These are phyloP conservation scores for Fraxinus floribunda DNA, from an alignment of 305 asterid genomes.

Conservation along the genomic window DNA sequence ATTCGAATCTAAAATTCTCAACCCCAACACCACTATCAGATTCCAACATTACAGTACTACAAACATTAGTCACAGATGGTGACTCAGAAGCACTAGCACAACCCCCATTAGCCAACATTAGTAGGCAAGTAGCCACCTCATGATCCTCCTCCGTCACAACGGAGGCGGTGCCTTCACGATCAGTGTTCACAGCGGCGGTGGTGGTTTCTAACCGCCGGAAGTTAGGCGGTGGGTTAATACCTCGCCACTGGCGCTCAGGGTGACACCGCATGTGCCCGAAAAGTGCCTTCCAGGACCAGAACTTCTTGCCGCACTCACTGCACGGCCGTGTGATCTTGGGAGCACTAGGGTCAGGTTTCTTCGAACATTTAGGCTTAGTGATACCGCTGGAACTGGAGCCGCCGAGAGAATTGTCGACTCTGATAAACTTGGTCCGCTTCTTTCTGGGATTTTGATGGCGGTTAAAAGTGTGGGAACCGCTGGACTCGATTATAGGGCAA, in stretches of 20 bases:
- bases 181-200: background rate
- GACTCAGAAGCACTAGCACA: background rate
- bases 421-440: constrained; percentile 46
- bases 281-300: constrained; percentile 88
- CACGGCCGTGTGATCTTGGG: constrained; percentile 77
- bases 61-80: constrained; percentile 14
- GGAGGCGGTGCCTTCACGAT: constrained; percentile 6
- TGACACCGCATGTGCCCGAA: constrained; percentile 99
- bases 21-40: background rate
- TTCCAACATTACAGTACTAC: constrained; percentile 21
- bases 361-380: constrained; percentile 29
- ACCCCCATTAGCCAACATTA: constrained; percentile 55
- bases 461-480: background rate
- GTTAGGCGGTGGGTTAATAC: constrained; percentile 76
- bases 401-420: background rate
- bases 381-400: background rate
- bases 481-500: background rate
- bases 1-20: constrained; percentile 42
- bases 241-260: constrained; percentile 94
- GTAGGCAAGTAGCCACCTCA: constrained; percentile 52
- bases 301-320: constrained; percentile 75
- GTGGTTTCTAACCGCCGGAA: constrained; percentile 20
- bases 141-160: constrained; percentile 48
- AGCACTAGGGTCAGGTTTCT: constrained; percentile 60
- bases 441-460: constrained; percentile 21